Conservation (phyloP, 2,329 filamentous ascomycete species). For the Sporothrix inflata region DNA sequence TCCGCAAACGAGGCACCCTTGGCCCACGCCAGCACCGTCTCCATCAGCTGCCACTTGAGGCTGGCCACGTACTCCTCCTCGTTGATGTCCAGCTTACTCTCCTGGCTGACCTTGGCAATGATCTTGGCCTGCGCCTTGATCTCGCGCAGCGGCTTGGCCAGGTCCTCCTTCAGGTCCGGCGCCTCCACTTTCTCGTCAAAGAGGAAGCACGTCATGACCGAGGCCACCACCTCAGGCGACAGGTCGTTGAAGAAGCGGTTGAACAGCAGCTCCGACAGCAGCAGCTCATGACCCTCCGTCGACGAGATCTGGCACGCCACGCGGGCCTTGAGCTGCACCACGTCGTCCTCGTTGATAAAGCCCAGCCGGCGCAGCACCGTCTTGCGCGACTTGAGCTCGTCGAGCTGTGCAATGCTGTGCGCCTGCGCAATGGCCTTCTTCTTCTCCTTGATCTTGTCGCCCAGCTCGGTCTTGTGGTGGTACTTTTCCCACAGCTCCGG, state of each 20-base stretch:
- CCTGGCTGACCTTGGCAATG: constrained; percentile 90
- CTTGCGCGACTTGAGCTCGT: constrained; percentile 95
- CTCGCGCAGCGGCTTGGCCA: constrained; percentile 82
- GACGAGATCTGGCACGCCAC: constrained; percentile 98
- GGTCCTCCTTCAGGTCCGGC: constrained; percentile 75
- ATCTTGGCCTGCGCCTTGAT: constrained; percentile 85
- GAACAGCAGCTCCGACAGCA: constrained; percentile 91
- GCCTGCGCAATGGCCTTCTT: constrained; percentile 87
- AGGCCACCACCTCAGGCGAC: constrained; percentile 81
- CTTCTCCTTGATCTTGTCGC: constrained; percentile 79
- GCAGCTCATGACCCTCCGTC: constrained; percentile 83
- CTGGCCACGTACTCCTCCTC: constrained; percentile 90
- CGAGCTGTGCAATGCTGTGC: constrained; percentile 86
- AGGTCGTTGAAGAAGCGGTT: constrained; percentile 98
- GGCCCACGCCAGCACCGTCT: constrained; percentile 90
- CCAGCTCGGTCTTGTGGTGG: constrained; percentile 73
- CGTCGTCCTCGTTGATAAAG: constrained; percentile 94
- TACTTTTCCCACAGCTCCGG: constrained; percentile 87
- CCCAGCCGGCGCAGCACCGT: constrained; percentile 89
- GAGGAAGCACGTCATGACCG: constrained; percentile 90
- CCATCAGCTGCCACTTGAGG: constrained; percentile 96
- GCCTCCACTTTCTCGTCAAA: constrained; percentile 95
- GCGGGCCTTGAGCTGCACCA: constrained; percentile 94
- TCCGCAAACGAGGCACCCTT: constrained; percentile 87
- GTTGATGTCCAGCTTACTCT: constrained; percentile 91